Evolutionary conservation across 1,284 basidiomycete species (phyloP), one percentile per base, ranked within the genome.

Genomic region (Ganoderma leucocontextum): DNA sequence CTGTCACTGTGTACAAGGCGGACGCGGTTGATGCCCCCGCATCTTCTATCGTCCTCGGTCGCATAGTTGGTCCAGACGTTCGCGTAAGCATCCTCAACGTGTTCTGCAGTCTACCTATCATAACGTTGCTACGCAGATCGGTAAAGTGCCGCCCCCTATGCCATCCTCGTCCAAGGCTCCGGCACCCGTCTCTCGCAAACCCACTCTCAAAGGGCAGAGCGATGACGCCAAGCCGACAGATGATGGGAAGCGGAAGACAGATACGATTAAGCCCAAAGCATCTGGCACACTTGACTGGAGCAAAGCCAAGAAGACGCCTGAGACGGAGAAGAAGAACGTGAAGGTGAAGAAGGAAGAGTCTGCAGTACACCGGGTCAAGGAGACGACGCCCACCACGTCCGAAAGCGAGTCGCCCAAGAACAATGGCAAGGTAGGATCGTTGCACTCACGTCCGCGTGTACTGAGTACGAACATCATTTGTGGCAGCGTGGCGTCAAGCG

Each of bases 221-320:
- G 74, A 77, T 52, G 62, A 66, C 22, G 35, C 42, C 10, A 68
- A 71, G 38, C 25, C 63, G 22, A 29, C 52, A 62, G 67, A 72
- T 38, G 58, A 67, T 5, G 69, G 74, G 58, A 73, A 76, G 38
- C 73, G 77, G 52, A 75, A 75, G 64, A 38, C 73, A 17, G 60
- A 74, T 25, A 52, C 76, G 39, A 73, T 71, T 55, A 87, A 83
- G 72, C 73, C 80, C 0, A 91, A 87, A 74, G 73, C 81, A 7
- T 82, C 84, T 9, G 89, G 89, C 1, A 89, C 86, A 72, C 80
- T 91, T 7, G 86, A 91, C 72, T 92, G 89, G 82, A 86, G 85
- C 75, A 91, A 87, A 73, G 85, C 87, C n/a, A 90, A 87, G 77
- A 88, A 87, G 72, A 79, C 73, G 60, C 44, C 61, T 52, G 74